Base-by-base conservation (phyloP, 1,284 basidiomycete genomes). In the Butyriboletus appendiculatus region DNA sequence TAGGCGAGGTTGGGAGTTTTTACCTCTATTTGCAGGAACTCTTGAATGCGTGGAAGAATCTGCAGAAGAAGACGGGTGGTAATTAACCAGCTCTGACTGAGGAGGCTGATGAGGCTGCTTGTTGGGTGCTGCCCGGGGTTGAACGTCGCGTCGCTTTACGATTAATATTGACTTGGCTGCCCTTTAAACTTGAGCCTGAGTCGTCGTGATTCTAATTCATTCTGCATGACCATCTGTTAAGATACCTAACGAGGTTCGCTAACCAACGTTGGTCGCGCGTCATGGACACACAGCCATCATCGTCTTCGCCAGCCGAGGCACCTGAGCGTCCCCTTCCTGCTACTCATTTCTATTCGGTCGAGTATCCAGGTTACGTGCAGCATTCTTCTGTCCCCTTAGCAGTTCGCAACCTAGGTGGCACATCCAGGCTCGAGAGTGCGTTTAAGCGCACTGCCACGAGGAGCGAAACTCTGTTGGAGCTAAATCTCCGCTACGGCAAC, bases 321-420 rank as follows among this genome's bases (percentile, higher is more conserved):
- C 76, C 73, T 10, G 73, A 76, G 53, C 72, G 62, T 15, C 73
- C 81, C 7, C 76, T 94, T 10, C 84, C 88, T 9, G 76, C 81
- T 32, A 75, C 76, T 4, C 75, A 82, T 20, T 89, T 86, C 70
- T 91, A 89, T 63, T 87, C 92, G 4, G 76, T 97, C 59, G 94
- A 97, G 72, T 96, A 94, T 73, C 94, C 94, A 8, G 93, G 93
- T 50, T 92, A 92, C 59, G 86, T 97, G 48, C 74, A 79, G 11
- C 67, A 76, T 1, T 68, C 78, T 1, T 92, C 92, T 32, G 78
- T 89, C 5, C 76, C 81, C 0, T 64, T 76, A 11, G 92, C 88
- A 0, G 70, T 94, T 35, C 72, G 76, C 45, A 81, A 80, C 39
- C 73, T 96, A 10, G 88, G 92, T 5, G 87, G 88, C 0, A 84